These are phyloP conservation scores for Cercis canadensis DNA, from an alignment of 306 rosid genomes.

Conservation along the genomic window DNA sequence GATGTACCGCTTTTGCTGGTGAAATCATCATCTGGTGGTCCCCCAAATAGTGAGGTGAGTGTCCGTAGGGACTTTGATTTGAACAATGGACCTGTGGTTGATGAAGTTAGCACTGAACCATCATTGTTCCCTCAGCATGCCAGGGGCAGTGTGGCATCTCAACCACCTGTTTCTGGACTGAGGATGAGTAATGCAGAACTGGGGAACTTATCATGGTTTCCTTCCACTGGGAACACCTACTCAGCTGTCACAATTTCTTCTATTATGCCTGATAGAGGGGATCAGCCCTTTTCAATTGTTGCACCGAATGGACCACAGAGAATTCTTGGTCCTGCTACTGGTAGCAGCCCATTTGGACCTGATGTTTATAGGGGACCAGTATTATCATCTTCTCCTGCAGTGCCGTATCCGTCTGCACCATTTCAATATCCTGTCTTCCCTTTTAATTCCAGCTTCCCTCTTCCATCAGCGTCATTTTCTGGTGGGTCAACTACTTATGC, in stretches of 20 bases:
- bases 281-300: constrained; percentile 63
- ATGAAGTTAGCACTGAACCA: constrained; percentile 55
- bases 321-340: constrained; percentile 55
- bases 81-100: constrained; percentile 68
- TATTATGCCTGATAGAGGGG: constrained; percentile 64
- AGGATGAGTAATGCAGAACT: constrained; percentile 58
- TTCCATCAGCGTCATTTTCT: constrained; percentile 58
- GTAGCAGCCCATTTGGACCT: constrained; percentile 56
- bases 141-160: constrained; percentile 54
- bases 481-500: constrained; percentile 54
- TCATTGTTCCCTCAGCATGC: constrained; percentile 45
- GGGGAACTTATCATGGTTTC: constrained; percentile 68
- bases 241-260: constrained; percentile 68
- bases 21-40: constrained; percentile 43
- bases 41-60: constrained; percentile 44
- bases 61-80: constrained; percentile 69
- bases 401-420: constrained; percentile 58
- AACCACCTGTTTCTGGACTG: constrained; percentile 54
- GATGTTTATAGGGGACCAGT: constrained; percentile 65
- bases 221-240: constrained; percentile 61
- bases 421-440: constrained; percentile 68
- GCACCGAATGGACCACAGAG: constrained; percentile 66
- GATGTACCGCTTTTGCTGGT: constrained; percentile 45
- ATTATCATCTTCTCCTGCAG: constrained; percentile 69
- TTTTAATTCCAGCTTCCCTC: constrained; percentile 63